Evolutionary conservation across 148 eudicot species (phyloP), one percentile per base, ranked within the genome.

Genomic region (Rheum nobile): DNA sequence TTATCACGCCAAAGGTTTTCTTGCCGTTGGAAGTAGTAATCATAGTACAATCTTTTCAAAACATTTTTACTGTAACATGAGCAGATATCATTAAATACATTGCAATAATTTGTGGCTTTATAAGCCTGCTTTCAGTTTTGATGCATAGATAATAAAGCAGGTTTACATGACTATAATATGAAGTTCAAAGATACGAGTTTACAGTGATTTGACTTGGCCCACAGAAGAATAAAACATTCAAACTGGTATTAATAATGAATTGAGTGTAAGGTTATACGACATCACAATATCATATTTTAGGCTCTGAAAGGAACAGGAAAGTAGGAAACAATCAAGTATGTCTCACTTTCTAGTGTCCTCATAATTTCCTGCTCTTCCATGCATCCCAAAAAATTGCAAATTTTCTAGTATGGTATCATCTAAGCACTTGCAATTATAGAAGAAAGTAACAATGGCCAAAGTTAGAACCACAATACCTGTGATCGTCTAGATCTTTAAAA

Each of bases 1-100:
- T 95, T 95, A 81, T 90, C 85, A 65, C 88, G 85, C 98, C 98
- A 95, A 57, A 95, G 85, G 72, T 80, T 79, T 81, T 95, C 98
- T 91, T 95, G 98, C 67, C 98, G 91, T 16, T 91, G 93, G 87
- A 95, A 95, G 78, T 95, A 95, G 80, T 95, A 95, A 80, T 95
- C 97, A 70, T 95, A 84, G 77, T 95, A 95, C 71, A 91, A 81
- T 80, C 93, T 90, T 80, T 83, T 91, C 71, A 91, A 46, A 50
- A 95, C 90, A 83, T 91, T 90, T 88, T 95, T 87, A 81, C 98
- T 95, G 90, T 67, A 80, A 31, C 70, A 65, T 16, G 21, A n/a
- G 37, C 37, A 31, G 34, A 34, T 5, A 31, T 65, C 70, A 31
- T 65, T 65, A 65, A 32, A 65, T 37, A 65, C 22, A 6, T 6